A percentile compares a stretch with the other conserved stretches of the same genome.
Conservation (phyloP, 176 grass and related monocot genomes). For the Guadua angustifolia region DNA sequence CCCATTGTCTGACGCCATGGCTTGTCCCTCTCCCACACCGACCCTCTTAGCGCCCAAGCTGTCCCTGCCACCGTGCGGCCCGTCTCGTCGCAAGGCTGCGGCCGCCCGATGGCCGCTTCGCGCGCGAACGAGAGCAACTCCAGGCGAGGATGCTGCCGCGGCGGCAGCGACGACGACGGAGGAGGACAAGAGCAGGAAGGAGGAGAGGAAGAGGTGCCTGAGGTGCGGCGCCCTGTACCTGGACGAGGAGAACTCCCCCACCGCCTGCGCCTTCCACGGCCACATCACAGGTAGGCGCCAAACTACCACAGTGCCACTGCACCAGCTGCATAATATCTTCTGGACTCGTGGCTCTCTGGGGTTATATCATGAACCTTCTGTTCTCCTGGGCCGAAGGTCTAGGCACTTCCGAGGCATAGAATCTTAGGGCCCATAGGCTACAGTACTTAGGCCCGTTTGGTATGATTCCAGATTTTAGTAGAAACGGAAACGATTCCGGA, state of each 20-base stretch:
- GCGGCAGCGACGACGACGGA: not conserved
- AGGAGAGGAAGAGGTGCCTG: slow-evolving; percentile 57
- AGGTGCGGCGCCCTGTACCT: slow-evolving; percentile 64
- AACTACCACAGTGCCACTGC: not conserved
- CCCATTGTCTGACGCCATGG: slow-evolving; percentile 14
- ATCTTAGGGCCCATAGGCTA: not conserved
- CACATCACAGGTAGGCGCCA: slow-evolving; percentile 60
- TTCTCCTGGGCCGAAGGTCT: no score
- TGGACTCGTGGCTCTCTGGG: not conserved
- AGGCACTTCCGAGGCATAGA: not conserved
- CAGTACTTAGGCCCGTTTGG: not conserved
- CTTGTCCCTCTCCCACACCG: not conserved
- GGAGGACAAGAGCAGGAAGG: not conserved
- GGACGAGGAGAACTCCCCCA: slow-evolving; percentile 63
- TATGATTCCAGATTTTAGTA: no score
- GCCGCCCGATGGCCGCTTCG: not conserved
- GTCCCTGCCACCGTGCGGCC: not conserved
- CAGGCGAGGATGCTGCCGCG: not conserved
- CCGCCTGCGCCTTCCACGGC: slow-evolving; percentile 74
- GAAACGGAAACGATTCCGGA: no score
- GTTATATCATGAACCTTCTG: no score
- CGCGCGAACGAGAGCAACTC: not conserved
- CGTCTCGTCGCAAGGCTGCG: no score
- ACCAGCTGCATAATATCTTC: not conserved
- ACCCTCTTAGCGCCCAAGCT: not conserved